Evolutionary conservation across 345 rosid species (phyloP), one percentile per base, ranked within the genome.

Genomic region (Rubroshorea leprosula): DNA sequence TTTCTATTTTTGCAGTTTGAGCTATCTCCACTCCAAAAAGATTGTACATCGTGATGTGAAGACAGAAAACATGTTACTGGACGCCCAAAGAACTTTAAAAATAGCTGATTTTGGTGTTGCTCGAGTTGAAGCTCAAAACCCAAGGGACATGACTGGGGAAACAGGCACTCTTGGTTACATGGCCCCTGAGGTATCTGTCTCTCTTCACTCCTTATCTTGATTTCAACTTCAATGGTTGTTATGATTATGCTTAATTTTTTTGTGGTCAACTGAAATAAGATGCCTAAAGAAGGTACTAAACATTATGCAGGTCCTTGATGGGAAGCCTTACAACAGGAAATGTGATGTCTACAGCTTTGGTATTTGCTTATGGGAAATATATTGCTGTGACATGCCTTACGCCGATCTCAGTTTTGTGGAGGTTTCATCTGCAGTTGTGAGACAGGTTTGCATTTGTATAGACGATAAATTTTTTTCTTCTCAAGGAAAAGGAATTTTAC

Each of bases 51-150:
- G 91, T 31, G 95, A 87, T 71, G 95, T 87, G 8, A 87, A 87
- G 74, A 60, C 91, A 24, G 95, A 87, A 68, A 87, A 87, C 49
- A 87, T 87, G 95, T 68, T 87, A 67, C 68, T 87, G 54, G 84
- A 87, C 68, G 49, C 76, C 44, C 67, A 68, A 27, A 74, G 87
- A 79, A 87, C 66, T 23, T 68, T 87, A 43, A 84, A 84, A 76
- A 84, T 87, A 31, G 89, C 91, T 59, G 95, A 87, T 71, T 87
- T 87, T 60, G 95, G 95, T 22, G 91, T 87, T 47, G 95, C 95
- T 44, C 85, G 89, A 57, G 86, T 87, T 45, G 95, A 87, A 71
- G 95, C 95, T 77, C 91, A 84, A 61, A 87, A 87, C 63, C 91
- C 89, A 67, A 74, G 84, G 61, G 95, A 84, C 66, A 86, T 86